Evolutionary conservation across 176 grass and related monocot genomes (phyloP).

Genomic region (Avena sativa): DNA sequence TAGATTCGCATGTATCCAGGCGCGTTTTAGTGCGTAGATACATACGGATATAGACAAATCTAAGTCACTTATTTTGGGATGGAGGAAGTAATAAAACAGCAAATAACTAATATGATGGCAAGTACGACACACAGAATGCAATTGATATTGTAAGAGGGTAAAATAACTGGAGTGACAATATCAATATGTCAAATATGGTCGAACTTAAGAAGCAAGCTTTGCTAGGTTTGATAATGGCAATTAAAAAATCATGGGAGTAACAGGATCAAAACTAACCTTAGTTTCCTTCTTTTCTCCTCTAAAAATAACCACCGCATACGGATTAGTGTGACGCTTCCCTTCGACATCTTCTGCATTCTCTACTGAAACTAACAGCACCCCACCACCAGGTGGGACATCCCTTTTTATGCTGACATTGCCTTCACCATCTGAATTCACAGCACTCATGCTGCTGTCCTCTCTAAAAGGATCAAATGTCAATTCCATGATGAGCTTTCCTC

Average conservation of each 20-base stretch:
- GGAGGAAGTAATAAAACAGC: too few species aligned
- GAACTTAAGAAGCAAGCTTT: neutral
- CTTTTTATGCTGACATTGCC: constrained; percentile 37
- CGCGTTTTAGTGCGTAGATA: too few species aligned
- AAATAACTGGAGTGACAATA: neutral
- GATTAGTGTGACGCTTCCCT: constrained; percentile 87
- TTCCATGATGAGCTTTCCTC: constrained; percentile 79
- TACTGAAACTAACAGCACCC: constrained; percentile 69
- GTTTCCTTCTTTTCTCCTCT: constrained; percentile 87
- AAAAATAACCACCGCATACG: constrained; percentile 72
- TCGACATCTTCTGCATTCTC: constrained; percentile 87
- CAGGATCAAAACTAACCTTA: constrained; percentile 53
- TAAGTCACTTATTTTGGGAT: too few species aligned
- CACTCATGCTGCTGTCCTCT: constrained; percentile 56
- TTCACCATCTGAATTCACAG: constrained; percentile 49
- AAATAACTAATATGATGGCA: neutral
- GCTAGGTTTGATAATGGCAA: neutral
- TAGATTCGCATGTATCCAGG: too few species aligned
- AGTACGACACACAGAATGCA: neutral
- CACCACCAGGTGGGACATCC: constrained; percentile 40
- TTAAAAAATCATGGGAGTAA: neutral
- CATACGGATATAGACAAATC: too few species aligned
- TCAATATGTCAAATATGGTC: neutral
- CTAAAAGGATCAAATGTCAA: constrained; percentile 91
- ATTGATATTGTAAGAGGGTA: neutral